These are phyloP conservation scores for Tephrocybe sp. DNA, from an alignment of 768 basidiomycete species.

Conservation along the genomic window DNA sequence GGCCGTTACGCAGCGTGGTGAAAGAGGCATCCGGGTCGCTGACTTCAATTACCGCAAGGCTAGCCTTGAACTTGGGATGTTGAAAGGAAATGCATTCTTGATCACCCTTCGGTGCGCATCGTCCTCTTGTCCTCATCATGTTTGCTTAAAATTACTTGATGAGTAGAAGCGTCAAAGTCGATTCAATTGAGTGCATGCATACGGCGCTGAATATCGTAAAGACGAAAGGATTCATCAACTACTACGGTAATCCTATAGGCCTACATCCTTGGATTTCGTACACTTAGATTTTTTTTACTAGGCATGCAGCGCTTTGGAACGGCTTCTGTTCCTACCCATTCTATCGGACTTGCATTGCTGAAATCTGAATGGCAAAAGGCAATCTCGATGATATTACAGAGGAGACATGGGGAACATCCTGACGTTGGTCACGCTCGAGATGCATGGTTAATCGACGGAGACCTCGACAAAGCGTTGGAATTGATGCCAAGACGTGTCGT, in stretches of 20 bases:
- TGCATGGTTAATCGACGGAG: constrained; percentile 84
- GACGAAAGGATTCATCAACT: constrained; percentile 92
- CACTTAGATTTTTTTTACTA: constrained; percentile 24
- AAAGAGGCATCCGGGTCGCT: constrained; percentile 84
- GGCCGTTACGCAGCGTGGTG: constrained; percentile 71
- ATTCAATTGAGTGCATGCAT: constrained; percentile 71
- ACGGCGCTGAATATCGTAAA: constrained; percentile 77
- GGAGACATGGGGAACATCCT: constrained; percentile 89
- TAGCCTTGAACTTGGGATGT: constrained; percentile 88
- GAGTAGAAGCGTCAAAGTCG: constrained; percentile 81
- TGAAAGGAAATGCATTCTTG: constrained; percentile 94
- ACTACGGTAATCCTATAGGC: constrained; percentile 66
- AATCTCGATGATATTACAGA: constrained; percentile 75
- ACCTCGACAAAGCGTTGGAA: constrained; percentile 79
- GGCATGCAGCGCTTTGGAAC: constrained; percentile 99
- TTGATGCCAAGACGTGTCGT: constrained; percentile 90
- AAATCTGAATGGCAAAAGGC: constrained; percentile 91
- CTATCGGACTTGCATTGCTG: constrained; percentile 88
- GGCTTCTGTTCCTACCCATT: constrained; percentile 92
- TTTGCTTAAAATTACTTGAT: constrained; percentile 2
- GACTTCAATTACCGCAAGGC: constrained; percentile 86
- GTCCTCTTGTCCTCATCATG: neutral
- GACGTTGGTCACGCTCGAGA: constrained; percentile 83
- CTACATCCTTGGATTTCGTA: neutral
- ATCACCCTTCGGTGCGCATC: constrained; percentile 82